Evolutionary conservation across 2,329 filamentous ascomycete species (phyloP).

Genomic region (Fusarium equiseti): DNA sequence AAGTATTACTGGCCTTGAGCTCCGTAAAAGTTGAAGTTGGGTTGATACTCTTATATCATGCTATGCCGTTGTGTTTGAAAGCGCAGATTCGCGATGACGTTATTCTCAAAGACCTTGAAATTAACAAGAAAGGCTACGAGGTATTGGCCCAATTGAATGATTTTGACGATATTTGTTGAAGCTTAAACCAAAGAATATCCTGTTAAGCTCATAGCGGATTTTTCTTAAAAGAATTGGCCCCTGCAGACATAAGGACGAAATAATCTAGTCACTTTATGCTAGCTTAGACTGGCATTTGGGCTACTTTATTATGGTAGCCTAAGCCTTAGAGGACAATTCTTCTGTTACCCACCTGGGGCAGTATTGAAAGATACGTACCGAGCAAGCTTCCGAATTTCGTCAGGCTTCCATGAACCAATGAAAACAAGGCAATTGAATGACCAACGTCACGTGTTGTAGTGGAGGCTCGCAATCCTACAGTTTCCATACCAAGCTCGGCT

Average conservation of each 20-base stretch:
- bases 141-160: not conserved
- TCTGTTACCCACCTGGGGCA: conserved; percentile 17
- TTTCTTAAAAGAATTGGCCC: conserved; percentile 26
- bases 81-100: not conserved
- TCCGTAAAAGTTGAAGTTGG: not conserved
- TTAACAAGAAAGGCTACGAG: accelerated
- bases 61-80: not conserved
- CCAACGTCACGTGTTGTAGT: conserved; percentile 53
- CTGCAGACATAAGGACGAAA: too few species aligned
- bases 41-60: conserved; percentile 3
- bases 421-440: conserved; percentile 50
- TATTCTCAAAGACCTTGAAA: not conserved
- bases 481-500: conserved; percentile 42
- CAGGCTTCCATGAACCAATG: conserved; percentile 48
- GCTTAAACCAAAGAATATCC: conserved; percentile 2
- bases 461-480: conserved; percentile 43
- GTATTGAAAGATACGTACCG: conserved; percentile 37
- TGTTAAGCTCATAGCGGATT: conserved; percentile 27
- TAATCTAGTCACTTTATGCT: too few species aligned
- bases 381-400: conserved; percentile 15
- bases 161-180: not conserved
- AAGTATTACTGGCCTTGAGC: not conserved
- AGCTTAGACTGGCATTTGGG: too few species aligned
- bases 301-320: too few species aligned
- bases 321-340: too few species aligned